Conservation (phyloP, 345 rosid species). For the Eucalyptus pauciflora region DNA sequence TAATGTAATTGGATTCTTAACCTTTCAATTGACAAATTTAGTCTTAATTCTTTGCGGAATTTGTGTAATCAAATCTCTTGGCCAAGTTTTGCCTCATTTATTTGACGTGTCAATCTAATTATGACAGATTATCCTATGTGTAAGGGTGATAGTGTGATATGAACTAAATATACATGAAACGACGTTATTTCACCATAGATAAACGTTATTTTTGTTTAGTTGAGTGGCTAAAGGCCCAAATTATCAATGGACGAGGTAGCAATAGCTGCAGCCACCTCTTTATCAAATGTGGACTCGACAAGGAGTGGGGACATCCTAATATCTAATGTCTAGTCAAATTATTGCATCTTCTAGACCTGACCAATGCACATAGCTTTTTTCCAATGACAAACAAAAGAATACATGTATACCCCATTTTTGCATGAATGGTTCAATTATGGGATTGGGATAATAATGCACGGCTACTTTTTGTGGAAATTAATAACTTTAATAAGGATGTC, state of each 20-base stretch:
- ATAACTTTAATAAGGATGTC: too few species aligned
- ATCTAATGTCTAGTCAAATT: background rate
- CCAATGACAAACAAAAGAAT: rapidly evolving
- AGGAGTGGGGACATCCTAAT: background rate
- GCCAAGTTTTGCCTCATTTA: background rate
- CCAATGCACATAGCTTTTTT: too few species aligned
- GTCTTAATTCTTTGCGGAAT: rapidly evolving
- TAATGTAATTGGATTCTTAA: background rate
- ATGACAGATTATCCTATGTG: background rate
- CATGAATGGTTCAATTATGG: background rate
- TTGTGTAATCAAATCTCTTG: background rate
- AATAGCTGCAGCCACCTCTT: background rate
- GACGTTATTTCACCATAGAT: background rate
- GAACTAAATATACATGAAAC: background rate
- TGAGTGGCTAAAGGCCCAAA: background rate
- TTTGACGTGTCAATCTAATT: background rate
- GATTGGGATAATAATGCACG: background rate
- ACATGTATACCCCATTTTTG: background rate
- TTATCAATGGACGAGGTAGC: background rate
- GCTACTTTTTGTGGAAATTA: background rate
- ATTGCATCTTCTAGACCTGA: background rate
- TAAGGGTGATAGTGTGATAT: background rate
- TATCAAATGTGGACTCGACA: background rate
- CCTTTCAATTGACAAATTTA: background rate
- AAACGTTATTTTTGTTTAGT: background rate